Percentiles rank a stretch among this genome's conserved stretches.
Conservation (phyloP, 768 basidiomycete genomes). For the Mrakia gelida region DNA sequence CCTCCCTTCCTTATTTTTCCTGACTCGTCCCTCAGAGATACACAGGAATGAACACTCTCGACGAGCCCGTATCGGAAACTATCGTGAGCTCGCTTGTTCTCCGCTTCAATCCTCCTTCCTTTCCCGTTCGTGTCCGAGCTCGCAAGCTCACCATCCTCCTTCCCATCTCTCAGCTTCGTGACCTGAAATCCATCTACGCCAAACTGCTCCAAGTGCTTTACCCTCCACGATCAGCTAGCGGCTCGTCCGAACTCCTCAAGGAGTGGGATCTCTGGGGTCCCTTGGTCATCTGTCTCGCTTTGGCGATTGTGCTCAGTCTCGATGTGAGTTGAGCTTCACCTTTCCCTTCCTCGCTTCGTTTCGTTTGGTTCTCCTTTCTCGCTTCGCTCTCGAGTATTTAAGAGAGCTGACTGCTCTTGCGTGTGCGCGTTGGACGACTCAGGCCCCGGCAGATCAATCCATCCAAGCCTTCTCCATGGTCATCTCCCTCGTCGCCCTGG, state of each 20-base stretch:
- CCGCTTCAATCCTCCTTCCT: neutral
- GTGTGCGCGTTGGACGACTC: too few species aligned
- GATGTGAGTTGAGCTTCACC: conserved; percentile 19
- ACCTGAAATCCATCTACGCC: conserved; percentile 31
- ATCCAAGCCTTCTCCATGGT: conserved; percentile 34
- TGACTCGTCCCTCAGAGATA: conserved; percentile 24
- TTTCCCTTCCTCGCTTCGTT: neutral
- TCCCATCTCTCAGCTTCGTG: conserved; percentile 21
- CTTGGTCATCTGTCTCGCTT: conserved; percentile 29
- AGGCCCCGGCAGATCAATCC: conserved; percentile 27
- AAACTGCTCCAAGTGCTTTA: conserved; percentile 33
- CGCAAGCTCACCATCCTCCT: conserved; percentile 8
- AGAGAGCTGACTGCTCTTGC: too few species aligned
- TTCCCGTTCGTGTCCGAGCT: neutral
- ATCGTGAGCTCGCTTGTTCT: conserved; percentile 19
- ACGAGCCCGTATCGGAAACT: conserved; percentile 32
- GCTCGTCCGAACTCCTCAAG: conserved; percentile 20
- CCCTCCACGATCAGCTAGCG: conserved; percentile 7
- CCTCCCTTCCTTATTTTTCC: neutral
- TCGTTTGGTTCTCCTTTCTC: too few species aligned
- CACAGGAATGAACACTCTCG: conserved; percentile 32
- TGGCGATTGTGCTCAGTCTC: conserved; percentile 31
- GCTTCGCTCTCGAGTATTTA: too few species aligned
- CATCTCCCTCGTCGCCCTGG: conserved; percentile 33
- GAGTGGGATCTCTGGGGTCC: conserved; percentile 34